Evolutionary conservation across 768 basidiomycete species (phyloP), one percentile per base, ranked within the genome.

Genomic region (Epithele typhae): DNA sequence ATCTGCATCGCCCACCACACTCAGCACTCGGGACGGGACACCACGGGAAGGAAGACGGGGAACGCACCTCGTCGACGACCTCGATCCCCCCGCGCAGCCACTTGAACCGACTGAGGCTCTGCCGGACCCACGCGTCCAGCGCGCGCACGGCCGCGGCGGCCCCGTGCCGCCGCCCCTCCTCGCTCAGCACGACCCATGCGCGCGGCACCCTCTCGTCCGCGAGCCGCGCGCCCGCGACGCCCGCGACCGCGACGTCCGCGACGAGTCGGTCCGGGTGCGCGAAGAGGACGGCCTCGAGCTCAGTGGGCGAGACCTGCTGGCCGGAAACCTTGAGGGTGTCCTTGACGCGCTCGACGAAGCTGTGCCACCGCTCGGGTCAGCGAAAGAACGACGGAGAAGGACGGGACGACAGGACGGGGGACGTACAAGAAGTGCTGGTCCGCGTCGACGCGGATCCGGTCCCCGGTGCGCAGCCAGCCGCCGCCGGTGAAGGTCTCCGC

Each of bases 321-420:
- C 88, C 89, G 0, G 85, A 87, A 3, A 92, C 74, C 59, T 92
- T 92, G 18, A 92, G 70, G 0, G 79, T 88, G 57, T 91, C 89
- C 81, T 91, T 90, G n/a, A 74, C 71, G 43, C 89, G 74, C 61
- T 91, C 88, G 11, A 80, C 80, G 55, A 80, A 90, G 63, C 84
- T 87, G 46, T n/a, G 14, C n/a, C n/a, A n/a, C n/a, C n/a, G n/a
- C n/a, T n/a, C n/a, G n/a, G n/a, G n/a, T n/a, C n/a, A n/a, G n/a
- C n/a, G n/a, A n/a, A n/a, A n/a, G n/a, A n/a, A n/a, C n/a, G n/a
- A n/a, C n/a, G n/a, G n/a, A n/a, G n/a, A n/a, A n/a, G n/a, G n/a
- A n/a, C n/a, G n/a, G n/a, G n/a, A n/a, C 27, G 8, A 25, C 23
- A 34, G 22, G 4, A n/a, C 32, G 2, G n/a, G 25, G 8, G 9